These are phyloP conservation scores for Canariomyces notabilis DNA, from an alignment of 2,329 filamentous ascomycete genomes.

Conservation along the genomic window DNA sequence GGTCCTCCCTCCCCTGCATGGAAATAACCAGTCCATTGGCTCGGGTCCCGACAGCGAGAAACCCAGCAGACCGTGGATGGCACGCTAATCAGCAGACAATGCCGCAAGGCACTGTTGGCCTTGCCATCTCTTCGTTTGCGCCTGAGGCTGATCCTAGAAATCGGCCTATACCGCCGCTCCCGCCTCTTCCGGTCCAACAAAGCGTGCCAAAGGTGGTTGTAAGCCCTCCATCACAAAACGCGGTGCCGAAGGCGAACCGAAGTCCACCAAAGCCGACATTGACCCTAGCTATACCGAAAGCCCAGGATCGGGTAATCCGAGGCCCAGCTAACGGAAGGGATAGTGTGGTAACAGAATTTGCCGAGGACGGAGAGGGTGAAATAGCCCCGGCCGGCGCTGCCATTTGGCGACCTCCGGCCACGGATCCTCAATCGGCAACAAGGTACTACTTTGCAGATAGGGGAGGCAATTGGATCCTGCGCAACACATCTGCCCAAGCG, in stretches of 20 bases:
- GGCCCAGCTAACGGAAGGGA: slow-evolving; percentile 27
- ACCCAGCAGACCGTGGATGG: slow-evolving; percentile 15
- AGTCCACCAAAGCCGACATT: slow-evolving; percentile 37
- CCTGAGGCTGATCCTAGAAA: not conserved
- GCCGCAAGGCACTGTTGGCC: slow-evolving; percentile 6
- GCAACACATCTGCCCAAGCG: slow-evolving; percentile 26
- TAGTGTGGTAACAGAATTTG: slow-evolving; percentile 48
- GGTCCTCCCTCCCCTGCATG: slow-evolving; percentile 23
- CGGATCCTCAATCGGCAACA: slow-evolving; percentile 40
- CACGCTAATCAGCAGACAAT: slow-evolving; percentile 1
- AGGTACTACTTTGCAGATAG: slow-evolving; percentile 49
- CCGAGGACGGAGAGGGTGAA: slow-evolving; percentile 43
- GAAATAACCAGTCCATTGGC: slow-evolving; percentile 40
- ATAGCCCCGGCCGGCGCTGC: slow-evolving; percentile 34
- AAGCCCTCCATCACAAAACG: slow-evolving; percentile 14
- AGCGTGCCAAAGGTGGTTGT: slow-evolving; percentile 19
- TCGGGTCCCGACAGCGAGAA: slow-evolving; percentile 23
- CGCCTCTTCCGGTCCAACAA: slow-evolving; percentile 3
- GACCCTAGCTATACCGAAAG: slow-evolving; percentile 34
- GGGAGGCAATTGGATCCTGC: slow-evolving; percentile 50
- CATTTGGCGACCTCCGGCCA: slow-evolving; percentile 47
- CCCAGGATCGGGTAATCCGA: slow-evolving; percentile 6
- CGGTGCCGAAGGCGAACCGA: slow-evolving; percentile 18
- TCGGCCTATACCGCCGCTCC: not conserved
- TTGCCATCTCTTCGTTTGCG: slow-evolving; percentile 13